Evolutionary conservation across 805 yeast genomes (phyloP), one percentile per base, ranked within the genome.

Genomic region (Myxozyma vanderwaltii): DNA sequence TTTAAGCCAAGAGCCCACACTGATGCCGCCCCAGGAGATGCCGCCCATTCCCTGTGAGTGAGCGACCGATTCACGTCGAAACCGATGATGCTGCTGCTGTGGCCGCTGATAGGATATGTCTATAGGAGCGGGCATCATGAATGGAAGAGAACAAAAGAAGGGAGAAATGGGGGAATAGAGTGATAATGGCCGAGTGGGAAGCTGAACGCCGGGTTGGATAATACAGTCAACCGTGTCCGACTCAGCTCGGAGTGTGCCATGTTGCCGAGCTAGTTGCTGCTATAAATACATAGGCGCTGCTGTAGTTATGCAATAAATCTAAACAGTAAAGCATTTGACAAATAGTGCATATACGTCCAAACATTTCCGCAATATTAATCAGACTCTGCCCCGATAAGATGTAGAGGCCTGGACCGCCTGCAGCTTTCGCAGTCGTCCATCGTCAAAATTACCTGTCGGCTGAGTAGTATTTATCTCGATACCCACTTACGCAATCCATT

Each of bases 11-110:
- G 94, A 86, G 13, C 97, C 97, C 31, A 92, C 91, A 27, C 96
- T 87, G 58, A 91, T 84, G 2, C 96, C 91, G 23, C 98, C 98
- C 97, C 97, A 92, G 7, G 96, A 86, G 35, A 92, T 88, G 48
- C 98, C 99, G 45, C 98, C 98, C 86, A 94, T 89, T 10, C 98
- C 98, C 72, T 90, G 96, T 1, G 96, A 87, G 72, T 92, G 98
- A 31, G 97, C 97, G 59, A 94, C 84, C 58, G 91, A 85, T 69
- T 92, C 98, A 64, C 97, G 80, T 70, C 96, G 82, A 63, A 91
- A 82, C 63, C 84, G 74, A 23, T 66, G 69, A 43, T 66, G 69
- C 27, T 61, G 66, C 52, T 63, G 67, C 59, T 72, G 75, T 21
- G 75, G 69, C 48, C 70, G 68, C 61, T 74, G 74, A 63, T 72